Base-by-base conservation (phyloP, 371 early-diverging fungal genomes). In the Funneliformis caledonium region DNA sequence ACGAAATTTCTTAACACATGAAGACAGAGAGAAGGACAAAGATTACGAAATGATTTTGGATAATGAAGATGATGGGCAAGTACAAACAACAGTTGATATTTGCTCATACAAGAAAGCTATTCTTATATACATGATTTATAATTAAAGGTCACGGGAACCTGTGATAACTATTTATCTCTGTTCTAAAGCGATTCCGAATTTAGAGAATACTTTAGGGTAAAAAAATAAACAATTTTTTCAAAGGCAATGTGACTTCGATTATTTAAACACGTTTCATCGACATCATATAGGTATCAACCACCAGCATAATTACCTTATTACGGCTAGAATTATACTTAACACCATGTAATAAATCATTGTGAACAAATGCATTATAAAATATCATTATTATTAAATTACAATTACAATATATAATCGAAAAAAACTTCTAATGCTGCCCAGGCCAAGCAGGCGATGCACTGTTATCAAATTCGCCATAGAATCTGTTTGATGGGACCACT, bases 391-490 rank as follows among this genome's bases (percentile, higher is more conserved):
- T 14, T 52, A 52, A 52, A 14, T 14, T 7, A 56, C 16, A 19
- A 16, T 19, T 56, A 52, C 12, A 19, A 19, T 56, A 19, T 19
- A 56, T 56, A 19, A 56, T 19, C 6, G 16, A 52, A 14, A 7
- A 56, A 19, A 56, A 19, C 52, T 52, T 2, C 56, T 56, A 56
- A 7, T 56, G 60, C 52, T 86, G 87, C 4, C 87, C 88, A 16
- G 88, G 88, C 88, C 88, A 89, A 19, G 89, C 89, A 5, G 89
- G 88, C 42, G 80, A 26, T 5, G 83, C 43, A 0, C 85, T 86
- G 1, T 87, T 87, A 74, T 89, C 89, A 81, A 89, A 89, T 69
- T 89, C 88, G 22, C 89, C 89, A 79, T 87, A 88, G 47, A 89
- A 89, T n/a, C 87, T 75, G 74, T 89, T 89, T 0, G 85, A 82